phyloP scores from a whole-genome alignment of 306 rosid genomes.

The Dalbergia oliveri region DNA sequence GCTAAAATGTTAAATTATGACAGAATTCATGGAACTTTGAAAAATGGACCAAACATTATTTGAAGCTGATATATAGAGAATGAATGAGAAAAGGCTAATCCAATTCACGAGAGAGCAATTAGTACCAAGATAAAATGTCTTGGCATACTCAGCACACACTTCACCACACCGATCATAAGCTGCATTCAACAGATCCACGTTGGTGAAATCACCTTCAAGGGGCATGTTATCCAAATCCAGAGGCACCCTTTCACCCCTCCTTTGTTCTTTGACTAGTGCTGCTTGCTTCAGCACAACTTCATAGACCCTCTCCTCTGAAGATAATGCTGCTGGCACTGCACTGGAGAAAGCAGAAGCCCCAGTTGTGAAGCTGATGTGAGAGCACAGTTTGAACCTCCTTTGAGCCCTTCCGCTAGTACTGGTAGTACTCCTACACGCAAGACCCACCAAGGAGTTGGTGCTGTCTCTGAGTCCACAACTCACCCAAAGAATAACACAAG shows the following conservation, averaged over 20 bases:
- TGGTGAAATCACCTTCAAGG: constrained; percentile 52
- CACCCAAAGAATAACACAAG: constrained; percentile 73
- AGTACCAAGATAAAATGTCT: constrained; percentile 88
- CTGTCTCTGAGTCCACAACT: constrained; percentile 69
- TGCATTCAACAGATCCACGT: constrained; percentile 69
- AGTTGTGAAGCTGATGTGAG: constrained; percentile 54
- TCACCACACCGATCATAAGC: constrained; percentile 92
- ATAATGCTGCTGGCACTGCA: constrained; percentile 52
- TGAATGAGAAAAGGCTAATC: background rate
- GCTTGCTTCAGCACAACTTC: constrained; percentile 94
- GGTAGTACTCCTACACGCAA: constrained; percentile 30
- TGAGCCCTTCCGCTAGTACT: constrained; percentile 32
- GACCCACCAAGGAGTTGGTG: constrained; percentile 53
- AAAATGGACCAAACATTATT: background rate
- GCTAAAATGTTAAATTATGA: too few relatives aligned
- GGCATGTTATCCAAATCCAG: constrained; percentile 48
- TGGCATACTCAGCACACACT: constrained; percentile 97
- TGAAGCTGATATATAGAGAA: background rate
- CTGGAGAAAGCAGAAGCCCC: constrained; percentile 48
- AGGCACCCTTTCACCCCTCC: constrained; percentile 38
- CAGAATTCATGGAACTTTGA: background rate
- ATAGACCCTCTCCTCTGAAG: constrained; percentile 90
- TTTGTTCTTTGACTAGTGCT: constrained; percentile 68
- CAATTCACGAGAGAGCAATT: constrained; percentile 3
- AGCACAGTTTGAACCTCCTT: constrained; percentile 54